These are phyloP conservation scores for Tylopilus rubrobrunneus DNA, from an alignment of 768 basidiomycete genomes.

Conservation along the genomic window DNA sequence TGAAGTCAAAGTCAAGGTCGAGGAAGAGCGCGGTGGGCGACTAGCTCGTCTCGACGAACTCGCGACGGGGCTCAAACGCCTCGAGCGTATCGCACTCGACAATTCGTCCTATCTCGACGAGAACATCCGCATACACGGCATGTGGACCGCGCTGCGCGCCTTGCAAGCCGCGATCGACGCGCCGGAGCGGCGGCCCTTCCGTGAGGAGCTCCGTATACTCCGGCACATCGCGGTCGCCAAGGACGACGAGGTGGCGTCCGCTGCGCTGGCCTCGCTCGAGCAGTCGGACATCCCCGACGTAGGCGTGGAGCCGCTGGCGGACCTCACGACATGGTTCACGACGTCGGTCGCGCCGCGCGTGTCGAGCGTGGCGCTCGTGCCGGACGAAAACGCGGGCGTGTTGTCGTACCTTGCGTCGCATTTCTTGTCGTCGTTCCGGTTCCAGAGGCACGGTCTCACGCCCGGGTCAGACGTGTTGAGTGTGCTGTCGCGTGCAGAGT, in stretches of 20 bases:
- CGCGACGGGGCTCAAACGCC: constrained; percentile 81
- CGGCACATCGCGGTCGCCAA: constrained; percentile 67
- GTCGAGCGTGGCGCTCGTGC: constrained; percentile 86
- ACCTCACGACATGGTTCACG: constrained; percentile 89
- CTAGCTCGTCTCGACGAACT: constrained; percentile 94
- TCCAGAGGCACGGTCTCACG: constrained; percentile 69
- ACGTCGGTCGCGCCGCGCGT: constrained; percentile 80
- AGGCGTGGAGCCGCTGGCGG: constrained; percentile 83
- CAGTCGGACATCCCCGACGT: constrained; percentile 70
- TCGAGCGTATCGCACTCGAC: constrained; percentile 88
- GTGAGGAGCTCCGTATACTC: constrained; percentile 81
- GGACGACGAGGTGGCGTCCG: constrained; percentile 63
- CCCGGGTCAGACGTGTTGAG: constrained; percentile 82
- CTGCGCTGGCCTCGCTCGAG: constrained; percentile 69
- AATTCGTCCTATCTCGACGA: constrained; percentile 90
- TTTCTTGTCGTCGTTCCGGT: constrained; percentile 68
- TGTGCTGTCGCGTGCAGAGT: constrained; percentile 84
- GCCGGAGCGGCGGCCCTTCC: constrained; percentile 75
- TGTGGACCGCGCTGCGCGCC: constrained; percentile 91
- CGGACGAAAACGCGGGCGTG: constrained; percentile 84
- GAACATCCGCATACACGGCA: constrained; percentile 84
- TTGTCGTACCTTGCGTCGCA: constrained; percentile 84
- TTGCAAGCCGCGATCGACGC: constrained; percentile 64
- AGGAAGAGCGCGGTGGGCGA: constrained; percentile 93
- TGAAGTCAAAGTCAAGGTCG: constrained; percentile 91